phyloP scores from a whole-genome alignment of 768 basidiomycete species.

The Tephrocybe sp. region DNA sequence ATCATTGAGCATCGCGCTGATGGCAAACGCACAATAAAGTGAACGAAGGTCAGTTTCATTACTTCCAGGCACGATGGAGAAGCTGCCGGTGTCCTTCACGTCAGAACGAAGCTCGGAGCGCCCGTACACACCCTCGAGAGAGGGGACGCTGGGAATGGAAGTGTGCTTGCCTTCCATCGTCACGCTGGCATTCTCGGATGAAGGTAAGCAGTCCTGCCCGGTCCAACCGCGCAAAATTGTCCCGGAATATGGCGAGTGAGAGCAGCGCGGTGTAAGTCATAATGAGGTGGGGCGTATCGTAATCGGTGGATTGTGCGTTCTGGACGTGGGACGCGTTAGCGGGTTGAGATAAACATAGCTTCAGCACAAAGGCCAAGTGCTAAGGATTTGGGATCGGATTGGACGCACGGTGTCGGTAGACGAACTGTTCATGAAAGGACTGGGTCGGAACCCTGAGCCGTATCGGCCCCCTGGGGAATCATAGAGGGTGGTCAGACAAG shows the following conservation, averaged over 20 bases:
- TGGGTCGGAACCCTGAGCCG: constrained; percentile 74
- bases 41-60: constrained; percentile 82
- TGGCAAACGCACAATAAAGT: constrained; percentile 84
- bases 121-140: no score
- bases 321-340: constrained; percentile 12
- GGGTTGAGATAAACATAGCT: neutral
- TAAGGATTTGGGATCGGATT: neutral
- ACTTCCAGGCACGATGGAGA: constrained; percentile 65
- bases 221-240: constrained; percentile 75
- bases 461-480: constrained; percentile 46
- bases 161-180: constrained; percentile 70
- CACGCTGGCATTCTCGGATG: constrained; percentile 68
- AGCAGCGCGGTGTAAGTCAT: constrained; percentile 93
- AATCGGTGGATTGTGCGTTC: constrained; percentile 42
- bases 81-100: constrained; percentile 40
- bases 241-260: constrained; percentile 82
- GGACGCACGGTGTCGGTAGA: constrained; percentile 10
- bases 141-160: neutral
- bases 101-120: neutral
- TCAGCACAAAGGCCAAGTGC: no score
- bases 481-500: neutral
- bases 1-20: constrained; percentile 76
- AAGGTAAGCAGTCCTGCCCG: constrained; percentile 65
- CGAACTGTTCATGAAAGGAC: constrained; percentile 61
- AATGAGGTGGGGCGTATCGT: constrained; percentile 80